Conservation (phyloP, 768 basidiomycete species). For the Phlebiopsis gigantea region DNA sequence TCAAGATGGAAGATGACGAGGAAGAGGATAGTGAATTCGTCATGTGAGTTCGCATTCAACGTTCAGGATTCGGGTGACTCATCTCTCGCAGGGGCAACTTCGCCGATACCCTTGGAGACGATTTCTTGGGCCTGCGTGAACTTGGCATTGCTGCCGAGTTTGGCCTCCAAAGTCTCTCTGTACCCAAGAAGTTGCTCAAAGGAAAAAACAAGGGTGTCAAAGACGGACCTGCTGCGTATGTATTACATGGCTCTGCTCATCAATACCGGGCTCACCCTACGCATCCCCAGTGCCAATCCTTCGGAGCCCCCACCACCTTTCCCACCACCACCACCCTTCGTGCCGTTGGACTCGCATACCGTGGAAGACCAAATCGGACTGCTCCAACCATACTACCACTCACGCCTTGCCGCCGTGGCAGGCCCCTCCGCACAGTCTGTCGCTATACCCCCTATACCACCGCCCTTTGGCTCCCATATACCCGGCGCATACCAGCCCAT, state of each 20-base stretch:
- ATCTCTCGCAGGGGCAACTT: constrained; percentile 64
- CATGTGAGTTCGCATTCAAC: constrained; percentile 40
- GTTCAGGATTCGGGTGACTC: not conserved
- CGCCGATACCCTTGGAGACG: constrained; percentile 83
- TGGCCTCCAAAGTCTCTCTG: constrained; percentile 68
- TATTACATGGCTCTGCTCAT: constrained; percentile 15
- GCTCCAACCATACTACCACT: constrained; percentile 69
- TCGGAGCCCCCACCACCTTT: constrained; percentile 77
- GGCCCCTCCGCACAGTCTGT: constrained; percentile 7
- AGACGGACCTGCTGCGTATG: constrained; percentile 43
- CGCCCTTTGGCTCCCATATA: not conserved
- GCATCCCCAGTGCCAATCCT: constrained; percentile 45
- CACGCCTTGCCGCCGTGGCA: constrained; percentile 36
- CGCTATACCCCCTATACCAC: constrained; percentile 9
- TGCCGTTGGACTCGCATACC: constrained; percentile 60
- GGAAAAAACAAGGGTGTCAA: constrained; percentile 46
- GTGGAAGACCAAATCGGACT: constrained; percentile 82
- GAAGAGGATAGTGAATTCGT: constrained; percentile 63
- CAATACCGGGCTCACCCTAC: not conserved
- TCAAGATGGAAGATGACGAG: constrained; percentile 48
- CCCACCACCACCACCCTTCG: constrained; percentile 78
- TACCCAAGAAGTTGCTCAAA: constrained; percentile 75
- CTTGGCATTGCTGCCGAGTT: constrained; percentile 85
- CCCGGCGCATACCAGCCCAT: constrained; percentile 9
- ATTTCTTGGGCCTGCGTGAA: constrained; percentile 86